These are phyloP conservation scores for Chytridium lagenaria DNA, from an alignment of 371 early-diverging fungal species.

Conservation along the genomic window DNA sequence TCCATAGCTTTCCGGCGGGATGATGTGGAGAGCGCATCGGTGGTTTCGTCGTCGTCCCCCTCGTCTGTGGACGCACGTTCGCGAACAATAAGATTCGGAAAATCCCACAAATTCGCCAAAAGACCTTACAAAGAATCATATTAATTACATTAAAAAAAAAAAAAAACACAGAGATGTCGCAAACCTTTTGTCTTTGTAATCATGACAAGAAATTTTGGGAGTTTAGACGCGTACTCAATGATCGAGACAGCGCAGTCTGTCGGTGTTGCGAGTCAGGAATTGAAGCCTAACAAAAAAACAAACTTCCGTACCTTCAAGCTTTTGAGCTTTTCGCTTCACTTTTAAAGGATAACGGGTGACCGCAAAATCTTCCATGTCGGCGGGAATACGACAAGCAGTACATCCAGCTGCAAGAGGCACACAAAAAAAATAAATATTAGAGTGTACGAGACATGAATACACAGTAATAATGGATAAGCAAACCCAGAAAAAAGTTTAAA, in stretches of 20 bases:
- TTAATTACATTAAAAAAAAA: not conserved
- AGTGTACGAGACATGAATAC: too few species aligned
- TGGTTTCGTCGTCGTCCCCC: constrained; percentile 26
- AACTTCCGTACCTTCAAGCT: constrained; percentile 66
- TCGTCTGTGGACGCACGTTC: not conserved
- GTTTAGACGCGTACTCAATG: constrained; percentile 45
- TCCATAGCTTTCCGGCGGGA: not conserved
- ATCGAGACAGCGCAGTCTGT: constrained; percentile 57
- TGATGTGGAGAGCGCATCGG: not conserved
- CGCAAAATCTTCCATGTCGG: constrained; percentile 41
- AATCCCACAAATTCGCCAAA: constrained; percentile 84
- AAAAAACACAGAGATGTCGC: too few species aligned
- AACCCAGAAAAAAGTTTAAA: too few species aligned
- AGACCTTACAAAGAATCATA: constrained; percentile 58
- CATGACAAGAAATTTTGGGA: constrained; percentile 60
- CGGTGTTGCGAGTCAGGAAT: too few species aligned
- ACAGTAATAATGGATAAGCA: too few species aligned
- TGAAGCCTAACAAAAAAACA: not conserved
- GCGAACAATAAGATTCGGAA: constrained; percentile 53
- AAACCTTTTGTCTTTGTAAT: constrained; percentile 63
- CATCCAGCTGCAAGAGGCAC: not conserved
- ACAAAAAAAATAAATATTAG: too few species aligned
- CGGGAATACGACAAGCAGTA: not conserved
- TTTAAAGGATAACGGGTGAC: constrained; percentile 69
- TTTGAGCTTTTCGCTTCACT: constrained; percentile 44